phyloP scores from a whole-genome alignment of 768 basidiomycete genomes.

The Amylocystis lapponica region DNA sequence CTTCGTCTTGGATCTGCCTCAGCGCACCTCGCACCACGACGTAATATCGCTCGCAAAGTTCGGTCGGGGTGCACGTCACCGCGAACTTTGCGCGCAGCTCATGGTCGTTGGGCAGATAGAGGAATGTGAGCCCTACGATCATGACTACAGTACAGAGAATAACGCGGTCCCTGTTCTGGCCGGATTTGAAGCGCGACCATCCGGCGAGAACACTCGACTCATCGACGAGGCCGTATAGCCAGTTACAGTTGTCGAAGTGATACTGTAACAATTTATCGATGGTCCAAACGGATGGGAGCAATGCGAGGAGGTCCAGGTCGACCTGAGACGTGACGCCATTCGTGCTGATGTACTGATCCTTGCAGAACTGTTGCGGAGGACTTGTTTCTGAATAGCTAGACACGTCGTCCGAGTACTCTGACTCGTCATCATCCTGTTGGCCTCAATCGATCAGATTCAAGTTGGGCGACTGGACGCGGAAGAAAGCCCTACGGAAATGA shows the following conservation, averaged over 20 bases:
- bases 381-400: too few relatives aligned
- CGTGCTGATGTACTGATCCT: too few relatives aligned
- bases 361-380: too few relatives aligned
- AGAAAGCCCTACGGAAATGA: constrained; percentile 62
- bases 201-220: constrained; percentile 51
- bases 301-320: constrained; percentile 66
- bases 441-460: too few relatives aligned
- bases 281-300: constrained; percentile 58
- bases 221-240: constrained; percentile 80
- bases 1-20: constrained; percentile 53
- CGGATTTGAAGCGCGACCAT: constrained; percentile 73
- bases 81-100: constrained; percentile 50
- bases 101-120: constrained; percentile 66
- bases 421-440: too few relatives aligned
- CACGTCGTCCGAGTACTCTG: too few relatives aligned
- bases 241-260: constrained; percentile 86
- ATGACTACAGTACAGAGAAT: constrained; percentile 67
- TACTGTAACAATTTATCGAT: constrained; percentile 69
- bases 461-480: too few relatives aligned
- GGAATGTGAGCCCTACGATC: constrained; percentile 67
- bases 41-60: constrained; percentile 61
- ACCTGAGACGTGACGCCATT: constrained; percentile 11
- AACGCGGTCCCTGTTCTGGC: constrained; percentile 57
- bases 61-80: constrained; percentile 48
- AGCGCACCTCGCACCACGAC: constrained; percentile 61